phyloP scores from a whole-genome alignment of 805 yeast genomes.

The Candida koratica region DNA sequence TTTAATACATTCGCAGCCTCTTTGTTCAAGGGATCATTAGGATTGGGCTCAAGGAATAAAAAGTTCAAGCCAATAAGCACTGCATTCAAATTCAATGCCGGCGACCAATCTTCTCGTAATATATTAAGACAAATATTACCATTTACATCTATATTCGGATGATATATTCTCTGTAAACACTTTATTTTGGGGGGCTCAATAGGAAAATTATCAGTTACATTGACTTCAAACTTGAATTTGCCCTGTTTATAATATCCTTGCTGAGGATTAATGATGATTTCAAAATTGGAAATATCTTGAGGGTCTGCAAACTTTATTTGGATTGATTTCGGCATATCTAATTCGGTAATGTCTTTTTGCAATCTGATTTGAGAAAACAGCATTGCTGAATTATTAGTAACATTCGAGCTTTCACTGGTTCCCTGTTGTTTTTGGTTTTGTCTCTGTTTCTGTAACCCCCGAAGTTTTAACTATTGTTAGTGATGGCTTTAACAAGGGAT shows the following conservation, averaged over 20 bases:
- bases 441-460: slow-evolving; percentile 55
- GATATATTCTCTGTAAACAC: slow-evolving; percentile 71
- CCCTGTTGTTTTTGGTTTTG: slow-evolving; percentile 56
- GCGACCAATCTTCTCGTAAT: slow-evolving; percentile 93
- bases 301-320: slow-evolving; percentile 48
- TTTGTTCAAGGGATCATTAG: slow-evolving; percentile 88
- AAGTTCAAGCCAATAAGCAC: slow-evolving; percentile 82
- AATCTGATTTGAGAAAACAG: slow-evolving; percentile 68
- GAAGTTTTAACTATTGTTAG: slow-evolving; percentile 46
- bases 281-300: slow-evolving; percentile 58
- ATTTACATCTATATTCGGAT: slow-evolving; percentile 86
- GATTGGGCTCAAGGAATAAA: slow-evolving; percentile 84
- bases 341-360: slow-evolving; percentile 71
- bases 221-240: slow-evolving; percentile 61
- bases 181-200: slow-evolving; percentile 88
- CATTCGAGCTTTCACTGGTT: slow-evolving; percentile 26
- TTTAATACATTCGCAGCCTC: slow-evolving; percentile 66
- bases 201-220: slow-evolving; percentile 71
- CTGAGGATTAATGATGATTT: slow-evolving; percentile 55
- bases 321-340: slow-evolving; percentile 59
- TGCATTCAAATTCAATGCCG: slow-evolving; percentile 77
- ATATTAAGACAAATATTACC: slow-evolving; percentile 93
- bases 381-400: slow-evolving; percentile 22
- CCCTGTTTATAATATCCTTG: slow-evolving; percentile 75
- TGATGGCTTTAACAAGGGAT: not conserved